These are phyloP conservation scores for Pythium monospermum DNA, from an alignment of 352 stramenopile species.

Conservation along the genomic window DNA sequence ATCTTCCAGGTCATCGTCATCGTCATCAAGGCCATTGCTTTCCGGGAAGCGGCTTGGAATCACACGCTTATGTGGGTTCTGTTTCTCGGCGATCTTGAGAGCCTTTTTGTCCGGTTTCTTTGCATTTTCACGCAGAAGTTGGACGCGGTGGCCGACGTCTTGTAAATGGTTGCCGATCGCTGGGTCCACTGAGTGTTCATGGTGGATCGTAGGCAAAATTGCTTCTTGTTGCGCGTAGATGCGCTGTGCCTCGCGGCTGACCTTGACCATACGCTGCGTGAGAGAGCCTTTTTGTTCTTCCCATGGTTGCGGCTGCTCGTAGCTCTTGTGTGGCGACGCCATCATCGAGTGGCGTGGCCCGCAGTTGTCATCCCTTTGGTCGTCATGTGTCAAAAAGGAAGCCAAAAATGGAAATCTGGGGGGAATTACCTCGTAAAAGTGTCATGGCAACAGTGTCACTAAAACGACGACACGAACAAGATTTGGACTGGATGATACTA, in stretches of 20 bases:
- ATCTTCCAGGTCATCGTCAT: conserved; percentile 18
- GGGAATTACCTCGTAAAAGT: neutral
- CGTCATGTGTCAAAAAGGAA: too few species aligned
- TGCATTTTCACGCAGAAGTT: conserved; percentile 46
- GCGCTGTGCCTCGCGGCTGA: conserved; percentile 47
- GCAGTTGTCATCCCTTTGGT: conserved; percentile 10
- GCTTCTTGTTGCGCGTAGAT: conserved; percentile 50
- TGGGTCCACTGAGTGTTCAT: conserved; percentile 39
- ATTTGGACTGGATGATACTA: too few species aligned
- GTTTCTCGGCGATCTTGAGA: conserved; percentile 20
- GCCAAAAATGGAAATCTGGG: conserved; percentile 18
- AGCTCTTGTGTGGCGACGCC: conserved; percentile 22
- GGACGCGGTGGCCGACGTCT: conserved; percentile 50
- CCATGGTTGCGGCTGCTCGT: conserved; percentile 47
- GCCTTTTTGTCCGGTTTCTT: conserved; percentile 28
- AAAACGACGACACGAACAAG: neutral
- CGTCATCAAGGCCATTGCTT: conserved; percentile 24
- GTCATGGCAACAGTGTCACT: neutral
- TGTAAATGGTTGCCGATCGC: conserved; percentile 40
- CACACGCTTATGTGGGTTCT: conserved; percentile 33
- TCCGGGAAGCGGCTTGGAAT: conserved; percentile 51
- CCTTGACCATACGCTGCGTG: conserved; percentile 42
- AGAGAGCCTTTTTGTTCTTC: conserved; percentile 43
- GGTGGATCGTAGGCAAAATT: conserved; percentile 46
- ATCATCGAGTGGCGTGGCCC: conserved; percentile 6